A percentile compares a stretch with the other conserved stretches of the same genome.
phyloP scores from a whole-genome alignment of 306 rosid genomes.

The Dalbergia cochinchinensis region DNA sequence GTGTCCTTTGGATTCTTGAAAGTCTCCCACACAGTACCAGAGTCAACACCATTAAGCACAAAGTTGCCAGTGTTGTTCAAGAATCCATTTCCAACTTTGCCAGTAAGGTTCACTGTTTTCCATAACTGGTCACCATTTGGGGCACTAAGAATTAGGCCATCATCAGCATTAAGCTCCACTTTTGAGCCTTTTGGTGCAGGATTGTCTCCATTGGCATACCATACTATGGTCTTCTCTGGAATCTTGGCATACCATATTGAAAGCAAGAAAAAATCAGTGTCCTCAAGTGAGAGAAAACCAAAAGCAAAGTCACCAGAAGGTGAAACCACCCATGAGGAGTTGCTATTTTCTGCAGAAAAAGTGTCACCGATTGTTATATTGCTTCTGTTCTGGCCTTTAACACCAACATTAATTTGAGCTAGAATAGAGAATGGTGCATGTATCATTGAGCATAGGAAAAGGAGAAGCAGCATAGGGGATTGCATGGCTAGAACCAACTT shows the following conservation, averaged over 20 bases:
- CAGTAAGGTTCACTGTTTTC: neutral
- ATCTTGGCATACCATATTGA: conserved; percentile 63
- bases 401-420: conserved; percentile 1
- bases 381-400: conserved; percentile 34
- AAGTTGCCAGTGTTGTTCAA: conserved; percentile 60
- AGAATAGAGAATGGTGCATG: conserved; percentile 36
- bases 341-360: conserved; percentile 43
- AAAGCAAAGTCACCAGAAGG: conserved; percentile 74
- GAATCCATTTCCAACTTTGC: conserved; percentile 27
- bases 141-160: conserved; percentile 52
- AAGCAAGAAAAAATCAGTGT: conserved; percentile 50
- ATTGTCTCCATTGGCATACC: conserved; percentile 54
- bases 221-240: conserved; percentile 52
- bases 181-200: conserved; percentile 58
- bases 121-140: conserved; percentile 43
- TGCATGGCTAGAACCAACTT: conserved; percentile 32
- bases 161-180: conserved; percentile 44
- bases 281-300: conserved; percentile 48
- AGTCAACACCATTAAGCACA: conserved; percentile 30
- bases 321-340: conserved; percentile 58
- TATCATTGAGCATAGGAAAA: conserved; percentile 40
- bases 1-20: conserved; percentile 53
- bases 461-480: neutral
- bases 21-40: conserved; percentile 54
- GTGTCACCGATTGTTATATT: conserved; percentile 44